These are phyloP conservation scores for Boletus insuetus DNA, from an alignment of 768 basidiomycete genomes.

Conservation along the genomic window DNA sequence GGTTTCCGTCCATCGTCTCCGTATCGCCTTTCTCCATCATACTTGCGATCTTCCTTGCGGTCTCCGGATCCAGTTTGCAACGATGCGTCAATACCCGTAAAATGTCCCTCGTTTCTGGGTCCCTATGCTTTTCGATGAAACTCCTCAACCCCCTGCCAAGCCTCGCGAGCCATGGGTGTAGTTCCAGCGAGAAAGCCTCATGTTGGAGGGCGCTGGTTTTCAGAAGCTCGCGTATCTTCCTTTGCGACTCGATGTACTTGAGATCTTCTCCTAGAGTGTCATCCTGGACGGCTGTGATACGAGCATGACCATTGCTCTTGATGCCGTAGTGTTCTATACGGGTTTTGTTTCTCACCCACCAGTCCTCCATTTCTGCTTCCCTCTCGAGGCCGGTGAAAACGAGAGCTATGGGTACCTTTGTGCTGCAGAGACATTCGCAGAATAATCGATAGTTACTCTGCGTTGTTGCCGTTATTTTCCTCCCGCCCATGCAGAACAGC, in stretches of 20 bases:
- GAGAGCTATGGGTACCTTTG: slow-evolving; percentile 38
- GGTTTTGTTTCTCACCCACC: slow-evolving; percentile 31
- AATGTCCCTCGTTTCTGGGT: slow-evolving; percentile 17
- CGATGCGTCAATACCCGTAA: slow-evolving; percentile 19
- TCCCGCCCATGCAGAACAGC: too few species aligned
- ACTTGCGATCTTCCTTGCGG: slow-evolving; percentile 21
- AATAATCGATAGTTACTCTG: slow-evolving; percentile 25
- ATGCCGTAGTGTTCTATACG: slow-evolving; percentile 25
- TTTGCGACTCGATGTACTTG: background rate
- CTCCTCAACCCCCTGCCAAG: slow-evolving; percentile 7
- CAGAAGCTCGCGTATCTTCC: slow-evolving; percentile 19
- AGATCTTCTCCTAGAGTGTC: background rate
- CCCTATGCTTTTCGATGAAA: slow-evolving; percentile 13
- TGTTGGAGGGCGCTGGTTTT: slow-evolving; percentile 11
- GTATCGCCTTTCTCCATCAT: slow-evolving; percentile 25
- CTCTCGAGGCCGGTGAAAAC: slow-evolving; percentile 33
- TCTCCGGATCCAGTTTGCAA: slow-evolving; percentile 26
- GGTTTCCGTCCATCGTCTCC: too few species aligned
- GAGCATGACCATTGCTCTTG: slow-evolving; percentile 17
- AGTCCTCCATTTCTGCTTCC: slow-evolving; percentile 26
- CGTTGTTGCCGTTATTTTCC: too few species aligned
- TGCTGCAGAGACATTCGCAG: slow-evolving; percentile 38
- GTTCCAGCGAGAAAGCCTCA: slow-evolving; percentile 14
- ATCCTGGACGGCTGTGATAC: slow-evolving; percentile 20
- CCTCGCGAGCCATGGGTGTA: slow-evolving; percentile 16